Conservation (phyloP, 192 early-diverging fungal genomes). For the Backusella tuberculispora region DNA sequence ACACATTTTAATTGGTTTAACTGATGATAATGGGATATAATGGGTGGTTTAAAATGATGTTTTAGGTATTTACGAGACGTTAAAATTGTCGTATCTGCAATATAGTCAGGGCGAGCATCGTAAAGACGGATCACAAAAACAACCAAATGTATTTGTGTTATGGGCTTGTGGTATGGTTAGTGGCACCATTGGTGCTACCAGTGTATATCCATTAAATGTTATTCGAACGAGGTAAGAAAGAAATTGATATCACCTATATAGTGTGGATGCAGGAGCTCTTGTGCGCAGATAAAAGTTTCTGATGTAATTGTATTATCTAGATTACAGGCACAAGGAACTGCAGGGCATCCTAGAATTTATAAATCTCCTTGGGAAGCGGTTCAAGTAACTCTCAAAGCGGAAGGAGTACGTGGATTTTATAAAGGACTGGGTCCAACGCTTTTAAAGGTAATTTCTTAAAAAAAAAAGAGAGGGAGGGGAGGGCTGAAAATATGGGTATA, state of each 20-base stretch:
- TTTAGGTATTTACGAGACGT: conserved; percentile 70
- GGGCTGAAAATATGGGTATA: background rate
- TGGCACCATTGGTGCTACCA: conserved; percentile 62
- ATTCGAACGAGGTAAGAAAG: conserved; percentile 67
- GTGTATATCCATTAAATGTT: conserved; percentile 71
- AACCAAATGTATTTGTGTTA: conserved; percentile 50
- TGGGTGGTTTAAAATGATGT: background rate
- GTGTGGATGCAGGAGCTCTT: background rate
- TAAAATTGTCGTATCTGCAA: conserved; percentile 61
- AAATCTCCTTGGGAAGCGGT: conserved; percentile 61
- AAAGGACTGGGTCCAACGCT: conserved; percentile 76
- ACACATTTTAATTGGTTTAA: background rate
- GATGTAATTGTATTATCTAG: conserved; percentile 41
- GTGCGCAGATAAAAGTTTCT: background rate
- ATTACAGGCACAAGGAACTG: conserved; percentile 79
- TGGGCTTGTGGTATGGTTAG: conserved; percentile 66
- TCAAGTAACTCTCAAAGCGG: conserved; percentile 56
- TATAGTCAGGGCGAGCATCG: conserved; percentile 41
- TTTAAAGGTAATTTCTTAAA: conserved; percentile 55
- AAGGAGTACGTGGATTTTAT: conserved; percentile 72
- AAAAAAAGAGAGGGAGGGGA: no score
- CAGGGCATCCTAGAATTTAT: conserved; percentile 70
- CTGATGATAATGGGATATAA: background rate
- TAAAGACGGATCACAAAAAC: conserved; percentile 37
- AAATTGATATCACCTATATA: background rate